Percentiles rank a stretch among this genome's conserved stretches.
phyloP scores from a whole-genome alignment of 2,329 filamentous ascomycete genomes.

The Trichoderma sp. region DNA sequence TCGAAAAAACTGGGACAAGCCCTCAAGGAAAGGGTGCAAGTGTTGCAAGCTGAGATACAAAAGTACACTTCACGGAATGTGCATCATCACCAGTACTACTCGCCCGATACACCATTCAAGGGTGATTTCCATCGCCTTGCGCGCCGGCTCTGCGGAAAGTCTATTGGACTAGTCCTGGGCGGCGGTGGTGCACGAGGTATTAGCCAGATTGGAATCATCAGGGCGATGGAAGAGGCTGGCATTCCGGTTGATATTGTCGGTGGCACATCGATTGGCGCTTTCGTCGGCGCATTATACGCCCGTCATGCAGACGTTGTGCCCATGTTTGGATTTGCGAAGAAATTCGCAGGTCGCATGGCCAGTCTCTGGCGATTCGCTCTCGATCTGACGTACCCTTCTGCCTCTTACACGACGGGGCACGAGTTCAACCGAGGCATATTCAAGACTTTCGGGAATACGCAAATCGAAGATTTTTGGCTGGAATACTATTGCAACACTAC shows the following conservation, averaged over 20 bases:
- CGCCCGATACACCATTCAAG: slow-evolving; percentile 89
- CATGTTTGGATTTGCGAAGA: slow-evolving; percentile 95
- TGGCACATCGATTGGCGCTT: slow-evolving; percentile 93
- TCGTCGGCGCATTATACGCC: slow-evolving; percentile 93
- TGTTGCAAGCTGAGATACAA: slow-evolving; percentile 93
- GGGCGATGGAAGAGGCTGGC: slow-evolving; percentile 91
- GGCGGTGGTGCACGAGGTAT: slow-evolving; percentile 92
- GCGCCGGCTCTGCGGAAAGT: slow-evolving; percentile 86
- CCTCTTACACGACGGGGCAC: slow-evolving; percentile 96
- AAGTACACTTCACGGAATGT: slow-evolving; percentile 95
- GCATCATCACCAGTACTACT: slow-evolving; percentile 86
- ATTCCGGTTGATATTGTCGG: slow-evolving; percentile 95
- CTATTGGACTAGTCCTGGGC: slow-evolving; percentile 89
- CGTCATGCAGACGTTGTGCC: slow-evolving; percentile 95
- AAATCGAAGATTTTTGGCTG: slow-evolving; percentile 99
- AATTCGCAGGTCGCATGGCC: slow-evolving; percentile 97
- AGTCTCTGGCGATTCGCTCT: slow-evolving; percentile 99
- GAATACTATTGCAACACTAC: slow-evolving; percentile 99
- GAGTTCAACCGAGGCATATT: slow-evolving; percentile 99
- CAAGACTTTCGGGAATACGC: slow-evolving; percentile 94
- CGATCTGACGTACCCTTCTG: slow-evolving; percentile 93
- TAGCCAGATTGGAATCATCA: slow-evolving; percentile 89
- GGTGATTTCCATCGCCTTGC: slow-evolving; percentile 95
- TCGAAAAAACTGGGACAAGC: slow-evolving; percentile 79
- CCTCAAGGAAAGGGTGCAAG: slow-evolving; percentile 90